Evolutionary conservation across 371 early-diverging fungal species (phyloP).

Genomic region (Mortierella sp.): DNA sequence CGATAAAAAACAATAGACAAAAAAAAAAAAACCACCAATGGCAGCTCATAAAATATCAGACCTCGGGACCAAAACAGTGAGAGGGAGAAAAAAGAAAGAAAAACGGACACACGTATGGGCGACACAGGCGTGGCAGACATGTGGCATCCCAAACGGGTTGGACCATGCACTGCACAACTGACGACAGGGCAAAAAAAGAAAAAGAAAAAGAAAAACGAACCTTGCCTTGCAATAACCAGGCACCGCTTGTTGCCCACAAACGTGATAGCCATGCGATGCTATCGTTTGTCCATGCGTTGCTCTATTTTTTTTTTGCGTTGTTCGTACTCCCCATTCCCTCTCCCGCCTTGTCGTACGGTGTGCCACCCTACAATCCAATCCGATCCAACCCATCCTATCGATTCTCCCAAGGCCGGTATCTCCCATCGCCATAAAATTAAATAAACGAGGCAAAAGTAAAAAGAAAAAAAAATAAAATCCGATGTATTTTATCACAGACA

Average conservation of each 20-base stretch:
- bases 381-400: slow-evolving; percentile 13
- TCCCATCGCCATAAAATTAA: slow-evolving; percentile 11
- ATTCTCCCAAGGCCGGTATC: slow-evolving; percentile 3
- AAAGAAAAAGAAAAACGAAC: slow-evolving; percentile 5
- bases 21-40: slow-evolving; percentile 4
- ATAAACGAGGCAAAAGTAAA: slow-evolving; percentile 7
- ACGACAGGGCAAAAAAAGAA: slow-evolving; percentile 15
- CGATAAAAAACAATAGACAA: not conserved
- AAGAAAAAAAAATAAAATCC: not conserved
- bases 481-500: not conserved
- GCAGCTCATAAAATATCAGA: slow-evolving; percentile 5
- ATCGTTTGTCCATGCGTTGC: slow-evolving; percentile 7
- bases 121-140: slow-evolving; percentile 33
- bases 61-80: slow-evolving; percentile 14
- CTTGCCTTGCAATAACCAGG: slow-evolving; percentile 11
- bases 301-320: slow-evolving; percentile 9
- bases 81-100: slow-evolving; percentile 3
- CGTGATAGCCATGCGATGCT: slow-evolving; percentile 7
- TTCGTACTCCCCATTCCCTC: not conserved
- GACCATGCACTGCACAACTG: slow-evolving; percentile 27
- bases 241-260: slow-evolving; percentile 9
- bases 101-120: slow-evolving; percentile 2
- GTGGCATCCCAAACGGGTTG: slow-evolving; percentile 29
- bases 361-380: slow-evolving; percentile 3
- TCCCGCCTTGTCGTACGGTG: slow-evolving; percentile 2